Base-by-base conservation (phyloP, 2,329 filamentous ascomycete species). In the Ascochyta viciae-villosae region DNA sequence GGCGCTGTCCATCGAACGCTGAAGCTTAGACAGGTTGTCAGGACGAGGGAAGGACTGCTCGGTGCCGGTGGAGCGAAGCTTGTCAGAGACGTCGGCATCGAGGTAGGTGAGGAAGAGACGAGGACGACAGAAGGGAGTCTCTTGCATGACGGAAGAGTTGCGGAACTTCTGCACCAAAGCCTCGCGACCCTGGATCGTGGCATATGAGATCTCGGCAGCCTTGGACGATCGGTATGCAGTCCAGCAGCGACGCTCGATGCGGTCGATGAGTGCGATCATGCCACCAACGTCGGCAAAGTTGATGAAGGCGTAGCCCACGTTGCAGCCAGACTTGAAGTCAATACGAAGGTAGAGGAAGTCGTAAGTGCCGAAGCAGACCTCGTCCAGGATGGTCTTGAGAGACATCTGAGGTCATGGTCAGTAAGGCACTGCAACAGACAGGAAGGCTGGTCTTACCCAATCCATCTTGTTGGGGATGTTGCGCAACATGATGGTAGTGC, bases 271-370 rank as follows among this genome's bases (percentile, higher is more conserved):
- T 3, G 63, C 52, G 2, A 73, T 57, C 63, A 76, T 70, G 8
- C 71, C 71, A 6, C 61, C 54, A 0, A 91, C 87, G 73, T 92
- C 87, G 39, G 88, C 85, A 66, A 98, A 97, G 76, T 99, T 97
- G 78, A 99, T 92, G 77, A 98, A 99, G 0, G 92, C 94, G 76
- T 98, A 98, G 41, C 95, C 95, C 55, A 98, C 94, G 73, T 92
- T 96, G 60, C 61, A 71, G 48, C 56, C 72, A 34, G 76, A 76
- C 50, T 74, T 62, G 60, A 75, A 82, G 61, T 86, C 85, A 66
- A 98, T 98, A 35, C 95, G 88, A 48, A 98, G 79, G 74, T 99
- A 99, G 82, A 96, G 87, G 75, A 98, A 98, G 72, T 98, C 93
- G 73, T 96, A 98, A 60, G 89, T 88, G 27, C 92, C 92, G 76